A percentile compares a stretch with the other conserved stretches of the same genome.
phyloP scores from a whole-genome alignment of 768 basidiomycete species.

The Paxillus ammoniavirescens region DNA sequence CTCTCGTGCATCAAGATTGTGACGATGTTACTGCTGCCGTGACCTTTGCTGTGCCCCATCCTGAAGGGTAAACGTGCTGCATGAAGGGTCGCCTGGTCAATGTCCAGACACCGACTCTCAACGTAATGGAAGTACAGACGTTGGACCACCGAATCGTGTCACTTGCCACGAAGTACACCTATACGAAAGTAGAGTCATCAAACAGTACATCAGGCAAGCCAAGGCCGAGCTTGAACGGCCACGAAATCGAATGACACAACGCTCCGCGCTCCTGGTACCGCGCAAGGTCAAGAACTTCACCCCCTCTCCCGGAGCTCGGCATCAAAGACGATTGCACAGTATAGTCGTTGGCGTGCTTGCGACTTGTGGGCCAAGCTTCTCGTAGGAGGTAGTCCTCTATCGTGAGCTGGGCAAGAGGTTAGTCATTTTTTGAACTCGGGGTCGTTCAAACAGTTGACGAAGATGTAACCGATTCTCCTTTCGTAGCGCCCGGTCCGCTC shows the following conservation, averaged over 20 bases:
- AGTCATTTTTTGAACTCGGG: constrained; percentile 51
- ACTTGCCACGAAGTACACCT: constrained; percentile 55
- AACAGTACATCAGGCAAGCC: constrained; percentile 65
- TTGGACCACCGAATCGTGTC: constrained; percentile 74
- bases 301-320: constrained; percentile 59
- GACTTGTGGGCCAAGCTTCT: constrained; percentile 41
- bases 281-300: constrained; percentile 51
- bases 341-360: constrained; percentile 51
- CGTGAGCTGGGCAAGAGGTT: constrained; percentile 57
- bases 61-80: constrained; percentile 74
- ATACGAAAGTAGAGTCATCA: constrained; percentile 51
- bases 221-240: constrained; percentile 55
- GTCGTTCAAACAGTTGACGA: constrained; percentile 52
- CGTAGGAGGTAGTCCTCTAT: constrained; percentile 52
- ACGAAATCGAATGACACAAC: constrained; percentile 60
- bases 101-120: background rate
- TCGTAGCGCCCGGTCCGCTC: constrained; percentile 40
- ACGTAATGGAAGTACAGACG: constrained; percentile 37
- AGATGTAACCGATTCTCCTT: constrained; percentile 49
- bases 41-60: constrained; percentile 68
- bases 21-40: constrained; percentile 64
- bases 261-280: constrained; percentile 66
- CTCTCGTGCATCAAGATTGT: constrained; percentile 64
- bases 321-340: constrained; percentile 56
- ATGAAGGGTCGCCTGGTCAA: constrained; percentile 5